Evolutionary conservation across 306 rosid genomes (phyloP), one percentile per base, ranked within the genome.

Genomic region (Arachis stenosperma): DNA sequence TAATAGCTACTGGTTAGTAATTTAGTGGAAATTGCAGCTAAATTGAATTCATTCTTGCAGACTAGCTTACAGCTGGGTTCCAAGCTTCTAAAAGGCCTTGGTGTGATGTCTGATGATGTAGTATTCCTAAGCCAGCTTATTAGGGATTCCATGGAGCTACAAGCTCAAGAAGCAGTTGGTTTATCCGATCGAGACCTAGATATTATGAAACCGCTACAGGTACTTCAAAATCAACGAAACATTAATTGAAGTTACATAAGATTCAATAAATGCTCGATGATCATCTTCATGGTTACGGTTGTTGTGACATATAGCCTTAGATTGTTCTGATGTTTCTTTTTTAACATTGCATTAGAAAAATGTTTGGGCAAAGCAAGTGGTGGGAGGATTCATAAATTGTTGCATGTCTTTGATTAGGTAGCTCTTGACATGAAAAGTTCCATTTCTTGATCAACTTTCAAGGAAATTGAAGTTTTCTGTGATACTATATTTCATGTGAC

Each of bases 71-170:
- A 91, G 79, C 86, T 95, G 74, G 99, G 99, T 70, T 95, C 99
- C 61, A 95, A 87, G 89, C 91, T 95, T 86, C 81, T 95, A 84
- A 88, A 81, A 84, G 98, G 99, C 82, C 86, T 95, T 7, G 99
- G 99, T 33, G 86, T 90, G 78, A 95, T 90, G 99, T 95, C 99
- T 4, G 99, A 95, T 60, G 98, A 95, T 78, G 99, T 95, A 73
- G 77, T 78, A 80, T 95, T 90, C 82, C 87, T 95, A 75, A 86
- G 98, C 65, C 96, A 83, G 80, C 84, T 91, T 65, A 78, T 90
- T 69, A 91, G 96, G 46, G 90, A 91, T 83, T 90, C 98, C 61
- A 91, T 95, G 97, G 99, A 90, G 79, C 74, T 75, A 50, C 97
- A 90, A 88, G 99, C 97, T 70, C 88, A 95, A 81, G 98, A 82